phyloP scores from a whole-genome alignment of 1,139 yeast species.

The Sugiyamaella grinbergsii region DNA sequence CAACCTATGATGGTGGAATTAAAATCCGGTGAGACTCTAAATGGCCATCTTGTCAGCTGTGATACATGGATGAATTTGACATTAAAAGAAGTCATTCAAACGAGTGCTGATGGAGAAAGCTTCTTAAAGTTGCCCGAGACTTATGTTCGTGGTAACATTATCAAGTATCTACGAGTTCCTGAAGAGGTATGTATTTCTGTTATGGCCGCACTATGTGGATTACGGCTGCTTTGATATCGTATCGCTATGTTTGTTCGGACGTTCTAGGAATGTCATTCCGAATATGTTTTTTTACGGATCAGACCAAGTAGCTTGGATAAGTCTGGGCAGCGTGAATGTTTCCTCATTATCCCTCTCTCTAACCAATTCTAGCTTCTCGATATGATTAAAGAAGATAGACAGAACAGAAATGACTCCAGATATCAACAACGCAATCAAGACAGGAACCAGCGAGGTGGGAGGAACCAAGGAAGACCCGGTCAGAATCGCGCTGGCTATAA shows the following conservation, averaged over 20 bases:
- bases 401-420: constrained; percentile 58
- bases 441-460: constrained; percentile 40
- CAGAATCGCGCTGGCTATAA: constrained; percentile 36
- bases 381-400: constrained; percentile 78
- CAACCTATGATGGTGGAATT: constrained; percentile 87
- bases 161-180: constrained; percentile 66
- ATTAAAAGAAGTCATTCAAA: constrained; percentile 73
- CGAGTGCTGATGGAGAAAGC: constrained; percentile 65
- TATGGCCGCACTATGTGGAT: neutral
- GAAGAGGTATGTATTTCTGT: constrained; percentile 46
- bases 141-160: constrained; percentile 83
- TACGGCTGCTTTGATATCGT: constrained; percentile 2
- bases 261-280: neutral
- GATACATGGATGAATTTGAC: constrained; percentile 97
- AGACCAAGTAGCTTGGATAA: neutral
- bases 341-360: too few relatives aligned
- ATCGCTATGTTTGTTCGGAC: too few relatives aligned
- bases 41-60: constrained; percentile 82
- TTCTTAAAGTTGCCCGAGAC: constrained; percentile 73
- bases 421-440: constrained; percentile 50
- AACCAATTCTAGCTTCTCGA: constrained; percentile 35
- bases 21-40: constrained; percentile 87
- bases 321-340: constrained; percentile 1
- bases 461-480: constrained; percentile 31
- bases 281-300: neutral